These are phyloP conservation scores for Coriolopsis trogii DNA, from an alignment of 1,284 basidiomycete species.

Conservation along the genomic window DNA sequence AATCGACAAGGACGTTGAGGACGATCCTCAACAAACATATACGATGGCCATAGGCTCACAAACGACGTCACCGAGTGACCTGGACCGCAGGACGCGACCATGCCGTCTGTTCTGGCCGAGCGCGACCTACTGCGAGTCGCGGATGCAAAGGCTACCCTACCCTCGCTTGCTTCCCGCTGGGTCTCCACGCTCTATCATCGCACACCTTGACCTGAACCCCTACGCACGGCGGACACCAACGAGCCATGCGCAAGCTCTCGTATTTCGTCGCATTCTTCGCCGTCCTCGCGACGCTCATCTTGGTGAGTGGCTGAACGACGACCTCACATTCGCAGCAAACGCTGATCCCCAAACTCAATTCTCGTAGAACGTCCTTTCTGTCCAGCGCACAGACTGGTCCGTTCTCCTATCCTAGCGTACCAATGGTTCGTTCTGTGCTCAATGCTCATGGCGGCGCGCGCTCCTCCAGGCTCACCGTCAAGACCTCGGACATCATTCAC, in stretches of 20 bases:
- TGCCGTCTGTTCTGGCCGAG: not conserved
- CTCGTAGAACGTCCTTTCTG: constrained; percentile 60
- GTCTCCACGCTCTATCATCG: not conserved
- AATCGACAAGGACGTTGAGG: constrained; percentile 28
- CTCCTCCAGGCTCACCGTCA: constrained; percentile 58
- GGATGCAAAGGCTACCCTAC: constrained; percentile 1
- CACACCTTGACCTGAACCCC: not conserved
- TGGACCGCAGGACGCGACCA: not conserved
- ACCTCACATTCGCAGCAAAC: not conserved
- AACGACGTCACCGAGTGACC: not conserved
- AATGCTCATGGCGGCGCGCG: constrained; percentile 14
- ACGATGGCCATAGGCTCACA: not conserved
- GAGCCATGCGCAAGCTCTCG: constrained; percentile 65
- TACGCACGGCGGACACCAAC: no score
- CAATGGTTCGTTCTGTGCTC: constrained; percentile 13
- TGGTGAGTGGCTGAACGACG: constrained; percentile 48
- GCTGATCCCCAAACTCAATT: not conserved
- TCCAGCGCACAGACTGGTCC: constrained; percentile 66
- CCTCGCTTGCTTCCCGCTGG: not conserved
- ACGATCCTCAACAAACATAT: not conserved
- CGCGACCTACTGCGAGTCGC: constrained; percentile 8
- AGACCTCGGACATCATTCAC: constrained; percentile 48
- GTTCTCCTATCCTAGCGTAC: constrained; percentile 23
- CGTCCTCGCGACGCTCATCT: constrained; percentile 48
- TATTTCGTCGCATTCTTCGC: constrained; percentile 62